A percentile compares a stretch with the other conserved stretches of the same genome.
These are phyloP conservation scores for Phyllosticta citrichinensis DNA, from an alignment of 2,329 filamentous ascomycete genomes.

Conservation along the genomic window DNA sequence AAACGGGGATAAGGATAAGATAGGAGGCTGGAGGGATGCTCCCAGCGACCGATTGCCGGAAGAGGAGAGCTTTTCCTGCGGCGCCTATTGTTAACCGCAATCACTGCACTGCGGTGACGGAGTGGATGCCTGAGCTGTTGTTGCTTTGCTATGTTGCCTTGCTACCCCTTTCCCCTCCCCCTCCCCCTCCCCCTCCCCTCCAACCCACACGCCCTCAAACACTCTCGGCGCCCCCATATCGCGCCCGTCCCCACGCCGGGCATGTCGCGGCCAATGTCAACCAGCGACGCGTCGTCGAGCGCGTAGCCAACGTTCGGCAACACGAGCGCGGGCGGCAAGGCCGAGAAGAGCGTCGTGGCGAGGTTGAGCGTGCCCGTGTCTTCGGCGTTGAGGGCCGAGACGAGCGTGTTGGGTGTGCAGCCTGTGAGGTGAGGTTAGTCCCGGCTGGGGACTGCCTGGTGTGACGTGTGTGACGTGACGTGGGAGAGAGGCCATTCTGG, in stretches of 20 bases:
- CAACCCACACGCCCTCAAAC: conserved; percentile 25
- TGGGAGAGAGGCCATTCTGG: neutral
- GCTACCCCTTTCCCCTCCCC: neutral
- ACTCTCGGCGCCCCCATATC: conserved; percentile 31
- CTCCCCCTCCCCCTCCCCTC: neutral
- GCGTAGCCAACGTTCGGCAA: conserved; percentile 34
- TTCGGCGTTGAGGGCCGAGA: conserved; percentile 40
- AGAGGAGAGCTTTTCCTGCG: too few relatives aligned
- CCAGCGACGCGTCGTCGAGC: conserved; percentile 22
- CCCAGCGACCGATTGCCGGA: too few relatives aligned
- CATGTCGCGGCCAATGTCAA: conserved; percentile 25
- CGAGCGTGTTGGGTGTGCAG: conserved; percentile 39
- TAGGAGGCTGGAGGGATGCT: too few relatives aligned
- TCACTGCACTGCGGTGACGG: too few relatives aligned
- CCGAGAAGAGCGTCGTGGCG: conserved; percentile 32
- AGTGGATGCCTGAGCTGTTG: too few relatives aligned
- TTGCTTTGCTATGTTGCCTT: too few relatives aligned
- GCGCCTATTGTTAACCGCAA: too few relatives aligned
- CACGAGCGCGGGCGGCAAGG: conserved; percentile 31
- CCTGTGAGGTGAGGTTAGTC: conserved; percentile 23
- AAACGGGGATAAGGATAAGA: too few relatives aligned
- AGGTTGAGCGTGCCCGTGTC: conserved; percentile 43
- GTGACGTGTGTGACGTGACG: neutral
- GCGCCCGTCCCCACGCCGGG: conserved; percentile 33
- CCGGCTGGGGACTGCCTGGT: too few relatives aligned